Conservation (phyloP, 1,284 basidiomycete genomes). For the Grifola frondosa region DNA sequence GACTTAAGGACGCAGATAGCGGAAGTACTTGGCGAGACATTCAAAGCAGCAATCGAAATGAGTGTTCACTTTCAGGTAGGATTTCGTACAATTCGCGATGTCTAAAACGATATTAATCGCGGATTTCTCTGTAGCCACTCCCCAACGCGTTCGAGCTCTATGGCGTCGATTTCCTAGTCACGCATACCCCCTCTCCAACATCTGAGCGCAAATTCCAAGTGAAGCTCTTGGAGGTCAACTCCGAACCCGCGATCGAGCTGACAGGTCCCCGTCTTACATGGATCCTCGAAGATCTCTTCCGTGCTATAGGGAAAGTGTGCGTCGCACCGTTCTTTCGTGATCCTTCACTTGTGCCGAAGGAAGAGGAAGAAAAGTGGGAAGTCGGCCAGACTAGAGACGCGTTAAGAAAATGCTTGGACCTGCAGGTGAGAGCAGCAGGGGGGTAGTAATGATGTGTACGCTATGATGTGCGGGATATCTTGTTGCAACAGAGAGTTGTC, state of each 20-base stretch:
- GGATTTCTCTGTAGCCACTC: constrained; percentile 53
- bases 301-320: constrained; percentile 65
- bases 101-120: constrained; percentile 23
- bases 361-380: constrained; percentile 16
- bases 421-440: constrained; percentile 30
- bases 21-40: constrained; percentile 74
- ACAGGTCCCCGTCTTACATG: constrained; percentile 83
- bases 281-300: constrained; percentile 82
- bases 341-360: constrained; percentile 4
- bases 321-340: constrained; percentile 63
- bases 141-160: constrained; percentile 96
- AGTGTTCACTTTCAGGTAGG: constrained; percentile 86
- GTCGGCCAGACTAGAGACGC: constrained; percentile 20
- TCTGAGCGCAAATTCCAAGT: constrained; percentile 50
- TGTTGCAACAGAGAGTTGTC: no score
- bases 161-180: constrained; percentile 88
- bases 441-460: constrained; percentile 20
- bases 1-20: constrained; percentile 64
- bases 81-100: neutral
- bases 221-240: constrained; percentile 88
- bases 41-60: constrained; percentile 82
- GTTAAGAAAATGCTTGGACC: constrained; percentile 30
- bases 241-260: constrained; percentile 95
- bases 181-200: constrained; percentile 37
- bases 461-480: neutral